Evolutionary conservation across 768 basidiomycete genomes (phyloP), one percentile per base, ranked within the genome.

Genomic region (Rhodotorula paludigena): DNA sequence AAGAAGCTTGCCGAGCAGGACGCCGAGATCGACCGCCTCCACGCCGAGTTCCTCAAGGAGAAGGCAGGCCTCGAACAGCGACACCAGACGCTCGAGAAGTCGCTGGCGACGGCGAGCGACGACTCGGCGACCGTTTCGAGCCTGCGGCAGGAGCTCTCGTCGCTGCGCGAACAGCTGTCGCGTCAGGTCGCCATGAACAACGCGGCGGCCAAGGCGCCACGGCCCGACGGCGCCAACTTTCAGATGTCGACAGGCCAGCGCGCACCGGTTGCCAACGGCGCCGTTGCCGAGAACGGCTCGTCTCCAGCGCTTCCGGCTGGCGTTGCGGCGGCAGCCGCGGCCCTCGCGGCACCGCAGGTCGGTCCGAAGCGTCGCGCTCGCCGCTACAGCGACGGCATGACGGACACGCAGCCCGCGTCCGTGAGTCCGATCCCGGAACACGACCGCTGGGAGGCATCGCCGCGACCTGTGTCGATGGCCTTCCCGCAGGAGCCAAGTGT

Each of bases 121-220:
- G 92, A 97, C 76, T 86, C 82, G 71, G 87, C 89, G 23, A 88
- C 94, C 48, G 91, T 98, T 69, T 81, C 86, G 71, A 87, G 87
- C 0, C 84, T 99, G 74, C 92, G 94, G 79, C 89, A 85, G 73
- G 96, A 99, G 81, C 87, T 99, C 73, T 87, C 88, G 79, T 87
- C 81, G 74, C 83, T 98, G 38, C 90, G 92, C 66, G 96, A 99
- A 77, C 94, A 98, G 77, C 85, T 98, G 71, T 93, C 93, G 74
- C 86, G 94, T 39, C 86, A 91, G n/a, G 92, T 93, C 76, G 91
- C 96, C 15, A 92, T 90, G 18, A 85, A 87, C 62, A 68, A 71
- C 52, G 35, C 74, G 33, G 72, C 74, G 47, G 61, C 68, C 23
- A 71, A 73, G 47, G 57, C 57, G 7, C 73, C 71, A 3, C 32